Conservation (phyloP, 306 rosid species). For the Corylus americana region DNA sequence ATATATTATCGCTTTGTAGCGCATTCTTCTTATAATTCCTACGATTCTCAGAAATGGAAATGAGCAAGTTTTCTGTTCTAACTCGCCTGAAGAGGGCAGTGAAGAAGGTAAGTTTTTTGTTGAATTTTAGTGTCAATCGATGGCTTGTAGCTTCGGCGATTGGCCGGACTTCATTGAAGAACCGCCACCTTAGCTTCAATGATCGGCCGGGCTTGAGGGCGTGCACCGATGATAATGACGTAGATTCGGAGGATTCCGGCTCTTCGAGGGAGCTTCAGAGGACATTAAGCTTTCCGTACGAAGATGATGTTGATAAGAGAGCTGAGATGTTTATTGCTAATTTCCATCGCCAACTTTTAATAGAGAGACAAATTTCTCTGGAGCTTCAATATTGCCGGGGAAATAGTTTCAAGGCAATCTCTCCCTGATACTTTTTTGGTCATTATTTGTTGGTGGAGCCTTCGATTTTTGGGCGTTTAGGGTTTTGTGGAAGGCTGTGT, state of each 20-base stretch:
- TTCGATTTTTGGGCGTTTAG: slow-evolving; percentile 9
- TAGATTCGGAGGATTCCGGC: slow-evolving; percentile 28
- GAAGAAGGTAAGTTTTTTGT: slow-evolving; percentile 49
- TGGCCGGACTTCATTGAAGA: slow-evolving; percentile 32
- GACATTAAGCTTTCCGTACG: slow-evolving; percentile 53
- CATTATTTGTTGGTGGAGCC: slow-evolving; percentile 16
- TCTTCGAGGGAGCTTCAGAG: slow-evolving; percentile 51
- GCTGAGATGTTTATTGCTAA: slow-evolving; percentile 73
- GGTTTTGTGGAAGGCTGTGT: neutral
- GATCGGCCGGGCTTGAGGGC: slow-evolving; percentile 55
- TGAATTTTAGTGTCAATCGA: slow-evolving; percentile 45
- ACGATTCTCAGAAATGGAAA: slow-evolving; percentile 25
- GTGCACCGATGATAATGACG: slow-evolving; percentile 19
- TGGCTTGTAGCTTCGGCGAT: slow-evolving; percentile 56
- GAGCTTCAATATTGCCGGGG: slow-evolving; percentile 55
- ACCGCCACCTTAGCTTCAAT: slow-evolving; percentile 44
- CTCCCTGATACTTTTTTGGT: slow-evolving; percentile 23
- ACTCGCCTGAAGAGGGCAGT: slow-evolving; percentile 59
- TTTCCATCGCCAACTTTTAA: slow-evolving; percentile 64
- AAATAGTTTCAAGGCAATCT: slow-evolving; percentile 37
- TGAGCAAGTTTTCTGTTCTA: slow-evolving; percentile 30
- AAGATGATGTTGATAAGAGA: slow-evolving; percentile 69
- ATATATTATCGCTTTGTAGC: neutral
- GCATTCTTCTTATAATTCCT: too few relatives aligned
- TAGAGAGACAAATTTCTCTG: slow-evolving; percentile 77